Evolutionary conservation across 2,329 filamentous ascomycete genomes (phyloP).

Genomic region (Pseudogymnoascus sp.): DNA sequence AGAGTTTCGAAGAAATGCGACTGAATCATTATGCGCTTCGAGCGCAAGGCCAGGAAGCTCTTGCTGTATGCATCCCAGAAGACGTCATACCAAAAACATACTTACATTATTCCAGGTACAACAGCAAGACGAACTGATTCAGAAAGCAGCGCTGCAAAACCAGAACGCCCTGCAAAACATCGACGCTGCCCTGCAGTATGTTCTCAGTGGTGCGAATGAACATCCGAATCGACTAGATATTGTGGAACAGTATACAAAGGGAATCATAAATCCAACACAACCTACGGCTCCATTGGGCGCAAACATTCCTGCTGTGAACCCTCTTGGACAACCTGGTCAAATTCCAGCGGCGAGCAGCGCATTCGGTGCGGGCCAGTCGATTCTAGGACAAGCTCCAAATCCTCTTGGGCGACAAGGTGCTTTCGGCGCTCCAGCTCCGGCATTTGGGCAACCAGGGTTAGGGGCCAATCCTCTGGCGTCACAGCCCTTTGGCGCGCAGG

Average conservation of each 20-base stretch:
- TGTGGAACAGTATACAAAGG: slow-evolving; percentile 37
- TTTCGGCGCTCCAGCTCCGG: slow-evolving; percentile 23
- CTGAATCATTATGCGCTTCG: slow-evolving; percentile 58
- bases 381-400: slow-evolving; percentile 28
- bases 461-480: slow-evolving; percentile 10
- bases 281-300: not conserved
- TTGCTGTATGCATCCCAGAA: slow-evolving; percentile 21
- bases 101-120: slow-evolving; percentile 38
- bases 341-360: slow-evolving; percentile 18
- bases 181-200: slow-evolving; percentile 62
- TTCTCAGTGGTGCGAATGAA: slow-evolving; percentile 55
- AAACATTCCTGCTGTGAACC: slow-evolving; percentile 15
- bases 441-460: not conserved
- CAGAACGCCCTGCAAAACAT: slow-evolving; percentile 60
- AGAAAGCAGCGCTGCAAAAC: slow-evolving; percentile 61
- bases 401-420: slow-evolving; percentile 24
- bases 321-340: slow-evolving; percentile 25
- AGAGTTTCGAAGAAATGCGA: slow-evolving; percentile 82
- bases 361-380: slow-evolving; percentile 33
- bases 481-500: slow-evolving; percentile 11
- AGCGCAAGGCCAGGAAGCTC: slow-evolving; percentile 26
- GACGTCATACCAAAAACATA: slow-evolving; percentile 8
- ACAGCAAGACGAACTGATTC: slow-evolving; percentile 52
- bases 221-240: slow-evolving; percentile 70
- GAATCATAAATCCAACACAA: slow-evolving; percentile 20